Conservation (phyloP, 192 early-diverging fungal genomes). For the Kappamyces sp. region DNA sequence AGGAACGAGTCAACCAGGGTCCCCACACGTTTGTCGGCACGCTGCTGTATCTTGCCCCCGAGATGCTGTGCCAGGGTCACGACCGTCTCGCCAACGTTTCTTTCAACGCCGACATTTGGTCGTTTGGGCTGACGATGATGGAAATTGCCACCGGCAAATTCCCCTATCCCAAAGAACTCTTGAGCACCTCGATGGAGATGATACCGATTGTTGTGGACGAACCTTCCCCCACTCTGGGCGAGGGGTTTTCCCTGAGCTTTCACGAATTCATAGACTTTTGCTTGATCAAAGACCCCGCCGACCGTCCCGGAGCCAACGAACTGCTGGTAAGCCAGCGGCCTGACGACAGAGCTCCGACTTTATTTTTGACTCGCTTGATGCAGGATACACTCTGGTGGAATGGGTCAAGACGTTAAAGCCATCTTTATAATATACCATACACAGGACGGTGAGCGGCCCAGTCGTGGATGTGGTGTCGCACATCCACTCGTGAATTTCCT, state of each 20-base stretch:
- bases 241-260: too few species aligned
- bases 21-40: constrained; percentile 87
- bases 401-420: constrained; percentile 11
- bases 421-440: not conserved
- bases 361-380: not conserved
- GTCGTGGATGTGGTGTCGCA: too few species aligned
- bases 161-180: constrained; percentile 13
- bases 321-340: not conserved
- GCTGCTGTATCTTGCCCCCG: constrained; percentile 54
- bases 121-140: constrained; percentile 18
- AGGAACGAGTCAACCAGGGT: constrained; percentile 65
- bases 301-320: too few species aligned
- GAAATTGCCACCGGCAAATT: constrained; percentile 16
- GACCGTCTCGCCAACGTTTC: not conserved
- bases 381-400: constrained; percentile 3
- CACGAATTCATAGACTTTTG: too few species aligned
- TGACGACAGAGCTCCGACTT: not conserved
- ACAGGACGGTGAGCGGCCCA: too few species aligned
- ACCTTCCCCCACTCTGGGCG: too few species aligned
- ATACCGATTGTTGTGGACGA: too few species aligned
- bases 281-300: too few species aligned
- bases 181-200: too few species aligned
- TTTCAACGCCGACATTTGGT: constrained; percentile 29
- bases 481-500: too few species aligned
- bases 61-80: constrained; percentile 4